A percentile compares a stretch with the other conserved stretches of the same genome.
Conservation (phyloP, 2,329 filamentous ascomycete species). For the Trichoderma sp. region DNA sequence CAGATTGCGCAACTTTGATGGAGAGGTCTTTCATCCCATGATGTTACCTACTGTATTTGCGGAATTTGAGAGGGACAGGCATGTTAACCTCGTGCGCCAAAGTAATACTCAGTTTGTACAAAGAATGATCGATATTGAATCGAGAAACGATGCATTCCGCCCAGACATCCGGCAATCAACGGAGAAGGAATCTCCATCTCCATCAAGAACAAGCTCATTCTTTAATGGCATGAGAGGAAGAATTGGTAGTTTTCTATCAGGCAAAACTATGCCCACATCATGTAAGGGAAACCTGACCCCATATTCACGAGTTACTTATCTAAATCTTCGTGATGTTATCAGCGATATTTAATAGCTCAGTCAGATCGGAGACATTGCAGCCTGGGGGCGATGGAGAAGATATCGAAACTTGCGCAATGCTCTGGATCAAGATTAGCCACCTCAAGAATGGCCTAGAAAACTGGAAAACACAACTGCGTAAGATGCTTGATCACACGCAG, state of each 20-base stretch:
- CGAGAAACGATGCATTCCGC: neutral
- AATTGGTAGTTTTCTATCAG: neutral
- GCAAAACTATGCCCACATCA: neutral
- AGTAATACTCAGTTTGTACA: constrained; percentile 4
- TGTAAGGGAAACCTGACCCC: neutral
- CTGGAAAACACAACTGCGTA: constrained; percentile 24
- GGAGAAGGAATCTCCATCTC: neutral
- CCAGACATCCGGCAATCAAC: neutral
- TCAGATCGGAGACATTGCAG: neutral
- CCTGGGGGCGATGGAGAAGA: neutral
- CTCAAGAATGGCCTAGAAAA: constrained; percentile 22
- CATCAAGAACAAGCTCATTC: neutral
- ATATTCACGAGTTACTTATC: neutral
- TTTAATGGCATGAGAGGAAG: neutral
- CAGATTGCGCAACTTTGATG: constrained; percentile 19
- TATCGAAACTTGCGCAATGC: neutral
- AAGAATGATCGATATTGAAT: constrained; percentile 4
- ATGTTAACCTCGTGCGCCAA: constrained; percentile 16
- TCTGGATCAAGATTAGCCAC: constrained; percentile 25
- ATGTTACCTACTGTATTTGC: constrained; percentile 22
- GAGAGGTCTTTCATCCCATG: constrained; percentile 18
- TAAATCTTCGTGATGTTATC: neutral
- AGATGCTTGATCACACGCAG: constrained; percentile 24
- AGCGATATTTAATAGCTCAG: neutral
- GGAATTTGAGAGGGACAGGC: constrained; percentile 22